A percentile compares a stretch with the other conserved stretches of the same genome.
phyloP scores from a whole-genome alignment of 108 stramenopile species.

The Ochromonas danica region DNA sequence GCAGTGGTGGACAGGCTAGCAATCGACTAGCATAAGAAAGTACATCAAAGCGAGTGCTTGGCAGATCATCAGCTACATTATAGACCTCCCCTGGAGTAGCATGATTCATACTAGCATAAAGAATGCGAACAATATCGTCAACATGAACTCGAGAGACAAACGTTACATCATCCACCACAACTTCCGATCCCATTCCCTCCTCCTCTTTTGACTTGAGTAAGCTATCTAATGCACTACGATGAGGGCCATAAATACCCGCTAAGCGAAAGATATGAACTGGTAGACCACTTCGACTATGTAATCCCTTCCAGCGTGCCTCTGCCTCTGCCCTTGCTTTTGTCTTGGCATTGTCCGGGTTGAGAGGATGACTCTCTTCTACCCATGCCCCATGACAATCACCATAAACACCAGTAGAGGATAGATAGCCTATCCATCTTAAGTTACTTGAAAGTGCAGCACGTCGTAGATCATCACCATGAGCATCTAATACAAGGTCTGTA shows the following conservation, averaged over 20 bases:
- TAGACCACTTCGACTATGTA: constrained; percentile 4
- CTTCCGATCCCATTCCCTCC: constrained; percentile 34
- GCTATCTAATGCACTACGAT: constrained; percentile 47
- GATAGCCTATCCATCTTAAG: constrained; percentile 51
- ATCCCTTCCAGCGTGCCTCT: constrained; percentile 43
- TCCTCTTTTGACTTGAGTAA: constrained; percentile 27
- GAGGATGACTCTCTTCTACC: constrained; percentile 47
- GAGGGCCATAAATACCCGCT: constrained; percentile 55
- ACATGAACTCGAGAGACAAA: constrained; percentile 50
- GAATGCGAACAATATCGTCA: constrained; percentile 39
- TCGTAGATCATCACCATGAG: constrained; percentile 36
- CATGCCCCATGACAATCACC: constrained; percentile 50
- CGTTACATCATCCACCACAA: constrained; percentile 38
- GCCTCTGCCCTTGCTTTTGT: constrained; percentile 43
- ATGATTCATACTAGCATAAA: constrained; percentile 43
- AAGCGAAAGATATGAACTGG: constrained; percentile 48
- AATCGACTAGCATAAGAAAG: not conserved
- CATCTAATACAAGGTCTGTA: constrained; percentile 41
- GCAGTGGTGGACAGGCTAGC: not conserved
- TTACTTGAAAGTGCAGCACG: not conserved
- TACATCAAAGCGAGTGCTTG: constrained; percentile 51
- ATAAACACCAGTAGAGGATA: constrained; percentile 58
- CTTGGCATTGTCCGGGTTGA: constrained; percentile 41
- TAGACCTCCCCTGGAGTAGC: constrained; percentile 38
- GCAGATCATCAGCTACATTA: constrained; percentile 50